Evolutionary conservation across 176 grass and related monocot genomes (phyloP).

Genomic region (Metroxylon sagu): DNA sequence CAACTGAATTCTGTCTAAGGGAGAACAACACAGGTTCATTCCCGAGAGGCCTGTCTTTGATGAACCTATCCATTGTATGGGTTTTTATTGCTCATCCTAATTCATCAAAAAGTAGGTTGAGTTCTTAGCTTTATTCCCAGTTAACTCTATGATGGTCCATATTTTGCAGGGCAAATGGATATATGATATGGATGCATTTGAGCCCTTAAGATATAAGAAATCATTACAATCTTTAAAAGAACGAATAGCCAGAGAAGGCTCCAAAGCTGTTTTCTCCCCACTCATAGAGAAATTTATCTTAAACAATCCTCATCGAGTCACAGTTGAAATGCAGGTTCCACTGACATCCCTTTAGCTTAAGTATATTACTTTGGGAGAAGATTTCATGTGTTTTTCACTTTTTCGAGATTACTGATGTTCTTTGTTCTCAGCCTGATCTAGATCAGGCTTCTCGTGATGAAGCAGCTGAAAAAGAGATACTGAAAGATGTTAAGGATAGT

Average conservation of each 20-base stretch:
- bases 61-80: conserved; percentile 91
- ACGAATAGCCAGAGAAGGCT: conserved; percentile 63
- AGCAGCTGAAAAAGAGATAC: conserved; percentile 68
- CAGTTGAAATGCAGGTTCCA: conserved; percentile 83
- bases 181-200: conserved; percentile 95
- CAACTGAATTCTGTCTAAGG: conserved; percentile 81
- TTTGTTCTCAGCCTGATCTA: conserved; percentile 69
- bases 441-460: conserved; percentile 82
- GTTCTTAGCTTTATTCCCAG: too few relatives aligned
- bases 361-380: conserved; percentile 1
- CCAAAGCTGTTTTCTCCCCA: conserved; percentile 87
- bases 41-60: conserved; percentile 84
- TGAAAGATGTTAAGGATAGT: conserved; percentile 63
- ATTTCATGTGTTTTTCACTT: background rate
- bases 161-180: conserved; percentile 91
- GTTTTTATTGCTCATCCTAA: background rate
- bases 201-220: conserved; percentile 90
- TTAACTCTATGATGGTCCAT: background rate
- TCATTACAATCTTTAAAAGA: conserved; percentile 83
- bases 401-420: background rate
- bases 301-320: conserved; percentile 77
- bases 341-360: background rate
- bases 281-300: conserved; percentile 78
- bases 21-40: conserved; percentile 97
- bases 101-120: too few relatives aligned